Conservation (phyloP, 306 rosid species). For the Gastrolobium villosum region DNA sequence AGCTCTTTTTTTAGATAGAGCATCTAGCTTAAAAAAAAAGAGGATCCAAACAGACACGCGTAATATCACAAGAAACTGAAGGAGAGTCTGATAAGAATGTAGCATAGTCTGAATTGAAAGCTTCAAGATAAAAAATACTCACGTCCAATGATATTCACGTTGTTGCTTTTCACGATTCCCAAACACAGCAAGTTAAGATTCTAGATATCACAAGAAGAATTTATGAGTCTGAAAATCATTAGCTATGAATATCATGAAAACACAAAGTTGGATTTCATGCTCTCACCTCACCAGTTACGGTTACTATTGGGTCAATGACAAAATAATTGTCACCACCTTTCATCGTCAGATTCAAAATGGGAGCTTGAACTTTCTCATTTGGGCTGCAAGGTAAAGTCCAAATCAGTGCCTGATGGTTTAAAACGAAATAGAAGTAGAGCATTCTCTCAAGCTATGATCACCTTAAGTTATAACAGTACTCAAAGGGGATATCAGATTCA, state of each 20-base stretch:
- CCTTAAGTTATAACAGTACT: conserved; percentile 80
- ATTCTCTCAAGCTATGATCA: conserved; percentile 37
- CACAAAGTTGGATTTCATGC: conserved; percentile 1
- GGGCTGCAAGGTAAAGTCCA: conserved; percentile 56
- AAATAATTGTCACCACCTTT: conserved; percentile 70
- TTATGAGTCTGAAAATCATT: conserved; percentile 11
- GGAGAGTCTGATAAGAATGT: background rate
- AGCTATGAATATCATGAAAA: conserved; percentile 11
- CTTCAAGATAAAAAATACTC: conserved; percentile 56
- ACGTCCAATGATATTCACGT: conserved; percentile 88
- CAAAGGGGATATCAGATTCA: conserved; percentile 66
- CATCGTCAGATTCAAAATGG: conserved; percentile 71
- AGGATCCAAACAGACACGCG: too few species aligned
- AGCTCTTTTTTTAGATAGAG: too few species aligned
- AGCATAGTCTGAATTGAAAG: conserved; percentile 17
- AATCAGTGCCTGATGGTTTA: conserved; percentile 45
- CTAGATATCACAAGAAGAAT: conserved; percentile 59
- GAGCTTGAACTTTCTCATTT: conserved; percentile 49
- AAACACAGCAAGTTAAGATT: conserved; percentile 54
- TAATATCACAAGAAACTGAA: background rate
- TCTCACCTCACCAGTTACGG: conserved; percentile 42
- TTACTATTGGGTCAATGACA: conserved; percentile 53
- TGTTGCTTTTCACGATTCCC: conserved; percentile 67
- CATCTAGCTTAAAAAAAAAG: too few species aligned
- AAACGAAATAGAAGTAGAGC: conserved; percentile 12